Evolutionary conservation across 352 stramenopile genomes (phyloP).

Genomic region (Phytophthora sp.): DNA sequence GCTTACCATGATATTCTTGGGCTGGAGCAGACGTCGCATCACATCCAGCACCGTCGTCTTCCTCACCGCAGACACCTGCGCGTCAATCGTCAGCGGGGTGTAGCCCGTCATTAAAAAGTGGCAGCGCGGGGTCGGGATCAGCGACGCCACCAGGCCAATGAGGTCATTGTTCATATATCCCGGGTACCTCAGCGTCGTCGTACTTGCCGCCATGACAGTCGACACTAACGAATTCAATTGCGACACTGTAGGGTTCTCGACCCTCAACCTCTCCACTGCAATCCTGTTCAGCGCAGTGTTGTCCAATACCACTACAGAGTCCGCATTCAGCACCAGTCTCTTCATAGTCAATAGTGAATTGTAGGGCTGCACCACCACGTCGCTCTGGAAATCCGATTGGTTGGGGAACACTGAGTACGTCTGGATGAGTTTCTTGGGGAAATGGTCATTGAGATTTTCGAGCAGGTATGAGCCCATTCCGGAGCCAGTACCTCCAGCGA

Average conservation of each 20-base stretch:
- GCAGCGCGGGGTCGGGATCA: constrained; percentile 99
- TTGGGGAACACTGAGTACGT: constrained; percentile 99
- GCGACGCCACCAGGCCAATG: constrained; percentile 96
- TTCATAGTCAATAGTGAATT: constrained; percentile 99
- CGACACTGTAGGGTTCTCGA: constrained; percentile 97
- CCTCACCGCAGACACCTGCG: constrained; percentile 91
- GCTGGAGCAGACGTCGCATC: constrained; percentile 95
- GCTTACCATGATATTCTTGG: constrained; percentile 99
- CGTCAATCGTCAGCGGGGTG: constrained; percentile 97
- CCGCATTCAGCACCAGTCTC: constrained; percentile 97
- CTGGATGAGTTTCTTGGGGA: constrained; percentile 99
- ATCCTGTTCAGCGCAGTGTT: constrained; percentile 99
- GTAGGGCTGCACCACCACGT: constrained; percentile 99
- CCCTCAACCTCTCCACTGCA: constrained; percentile 93
- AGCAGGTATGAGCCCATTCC: constrained; percentile 99
- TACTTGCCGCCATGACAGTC: constrained; percentile 99
- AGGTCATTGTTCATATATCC: constrained; percentile 99
- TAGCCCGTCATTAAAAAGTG: constrained; percentile 99
- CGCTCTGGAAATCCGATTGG: constrained; percentile 91
- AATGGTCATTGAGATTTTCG: constrained; percentile 99
- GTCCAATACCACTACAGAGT: constrained; percentile 99
- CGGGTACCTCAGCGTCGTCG: constrained; percentile 96
- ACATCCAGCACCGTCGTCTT: constrained; percentile 99
- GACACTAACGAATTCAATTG: constrained; percentile 98
- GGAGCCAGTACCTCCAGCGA: constrained; percentile 98